Evolutionary conservation across 495 filamentous ascomycete species (phyloP).

Genomic region (Penicillium salamii): DNA sequence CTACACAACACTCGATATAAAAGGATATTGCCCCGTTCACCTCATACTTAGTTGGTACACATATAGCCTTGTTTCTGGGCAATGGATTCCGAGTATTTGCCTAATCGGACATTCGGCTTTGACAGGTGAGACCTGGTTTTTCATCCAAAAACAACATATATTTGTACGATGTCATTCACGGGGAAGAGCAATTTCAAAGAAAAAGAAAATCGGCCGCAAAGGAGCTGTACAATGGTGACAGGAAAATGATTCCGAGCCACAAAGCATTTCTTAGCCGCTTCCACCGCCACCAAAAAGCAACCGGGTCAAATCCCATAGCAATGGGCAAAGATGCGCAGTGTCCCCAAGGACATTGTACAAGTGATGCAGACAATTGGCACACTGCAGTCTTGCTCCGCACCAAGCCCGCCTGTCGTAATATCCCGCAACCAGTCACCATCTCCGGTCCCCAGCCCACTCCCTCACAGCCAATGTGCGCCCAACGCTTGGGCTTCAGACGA

Average conservation of each 20-base stretch:
- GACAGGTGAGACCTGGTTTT: no score
- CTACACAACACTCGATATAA: neutral
- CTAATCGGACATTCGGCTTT: no score
- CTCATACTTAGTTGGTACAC: no score
- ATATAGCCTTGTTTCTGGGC: no score
- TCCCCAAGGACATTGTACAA: neutral
- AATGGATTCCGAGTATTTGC: no score
- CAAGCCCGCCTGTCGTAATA: constrained; percentile 5
- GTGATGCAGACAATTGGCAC: neutral
- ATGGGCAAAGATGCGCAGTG: neutral
- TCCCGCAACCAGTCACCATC: constrained; percentile 6
- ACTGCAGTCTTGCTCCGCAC: constrained; percentile 7
- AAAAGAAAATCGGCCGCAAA: no score
- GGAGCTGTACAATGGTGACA: neutral
- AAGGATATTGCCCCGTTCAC: no score
- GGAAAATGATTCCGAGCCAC: neutral
- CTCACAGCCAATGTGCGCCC: constrained; percentile 13
- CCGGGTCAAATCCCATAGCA: neutral
- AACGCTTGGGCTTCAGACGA: constrained; percentile 28
- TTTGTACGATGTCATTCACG: no score
- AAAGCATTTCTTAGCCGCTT: constrained; percentile 1
- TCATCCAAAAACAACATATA: no score
- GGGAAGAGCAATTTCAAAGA: no score
- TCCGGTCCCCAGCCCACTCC: neutral
- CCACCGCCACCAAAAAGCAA: constrained; percentile 1